Conservation (phyloP, 75 land plant genomes). For the Picea sitchensis region DNA sequence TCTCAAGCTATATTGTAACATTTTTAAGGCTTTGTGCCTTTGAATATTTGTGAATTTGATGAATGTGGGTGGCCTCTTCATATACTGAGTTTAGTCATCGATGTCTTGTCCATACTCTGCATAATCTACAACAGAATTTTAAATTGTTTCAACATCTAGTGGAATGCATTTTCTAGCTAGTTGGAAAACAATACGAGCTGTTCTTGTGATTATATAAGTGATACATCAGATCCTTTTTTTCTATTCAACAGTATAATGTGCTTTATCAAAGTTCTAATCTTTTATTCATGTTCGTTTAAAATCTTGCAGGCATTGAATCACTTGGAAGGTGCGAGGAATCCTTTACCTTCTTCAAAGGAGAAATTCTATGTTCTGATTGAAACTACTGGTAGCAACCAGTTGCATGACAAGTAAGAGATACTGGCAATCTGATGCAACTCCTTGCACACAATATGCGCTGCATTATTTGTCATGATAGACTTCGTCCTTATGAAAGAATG, state of each 20-base stretch:
- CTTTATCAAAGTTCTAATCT: not conserved
- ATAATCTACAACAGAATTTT: not conserved
- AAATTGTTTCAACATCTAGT: not conserved
- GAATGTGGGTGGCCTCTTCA: not conserved
- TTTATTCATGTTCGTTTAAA: not conserved
- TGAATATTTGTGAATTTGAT: not conserved
- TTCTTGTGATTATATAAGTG: not conserved
- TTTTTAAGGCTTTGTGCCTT: not conserved
- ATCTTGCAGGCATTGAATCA: conserved; percentile 68
- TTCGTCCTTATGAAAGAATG: not conserved
- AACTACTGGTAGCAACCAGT: conserved; percentile 91
- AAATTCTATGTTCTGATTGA: conserved; percentile 89
- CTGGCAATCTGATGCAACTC: conserved; percentile 5
- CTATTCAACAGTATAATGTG: not conserved
- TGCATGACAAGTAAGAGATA: conserved; percentile 63
- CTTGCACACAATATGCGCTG: not conserved
- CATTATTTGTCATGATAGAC: not conserved
- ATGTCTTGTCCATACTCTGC: not conserved
- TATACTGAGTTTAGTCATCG: not conserved
- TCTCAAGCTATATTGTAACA: not conserved
- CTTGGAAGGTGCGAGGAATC: conserved; percentile 75
- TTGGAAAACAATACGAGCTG: not conserved
- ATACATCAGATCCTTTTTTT: not conserved
- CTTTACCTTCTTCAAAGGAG: conserved; percentile 69
- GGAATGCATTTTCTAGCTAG: not conserved